Conservation (phyloP, 257 asterid species). For the Rhazya stricta region DNA sequence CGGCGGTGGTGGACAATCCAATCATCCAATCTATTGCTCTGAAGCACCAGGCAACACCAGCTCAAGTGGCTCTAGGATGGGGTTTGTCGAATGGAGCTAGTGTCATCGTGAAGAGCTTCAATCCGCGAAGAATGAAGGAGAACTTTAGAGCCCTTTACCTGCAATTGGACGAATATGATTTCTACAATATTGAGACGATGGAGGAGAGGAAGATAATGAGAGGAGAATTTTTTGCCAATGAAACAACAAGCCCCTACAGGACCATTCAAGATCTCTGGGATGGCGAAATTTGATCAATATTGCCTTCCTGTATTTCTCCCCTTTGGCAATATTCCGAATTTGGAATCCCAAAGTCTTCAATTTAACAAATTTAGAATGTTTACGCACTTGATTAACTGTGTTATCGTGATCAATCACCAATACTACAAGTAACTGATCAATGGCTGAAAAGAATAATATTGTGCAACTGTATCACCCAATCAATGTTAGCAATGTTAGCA, state of each 20-base stretch:
- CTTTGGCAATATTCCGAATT: neutral
- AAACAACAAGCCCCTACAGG: constrained; percentile 63
- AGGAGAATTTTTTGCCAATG: constrained; percentile 61
- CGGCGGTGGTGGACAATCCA: constrained; percentile 56
- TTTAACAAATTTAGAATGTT: neutral
- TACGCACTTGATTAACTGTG: neutral
- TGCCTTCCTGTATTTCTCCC: neutral
- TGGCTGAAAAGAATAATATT: neutral
- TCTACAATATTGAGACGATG: constrained; percentile 46
- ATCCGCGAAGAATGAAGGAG: constrained; percentile 57
- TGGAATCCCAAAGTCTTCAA: neutral
- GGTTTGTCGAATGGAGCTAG: constrained; percentile 65
- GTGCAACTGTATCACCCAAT: neutral
- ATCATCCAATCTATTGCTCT: constrained; percentile 51
- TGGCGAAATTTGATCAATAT: constrained; percentile 46
- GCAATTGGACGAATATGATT: constrained; percentile 39
- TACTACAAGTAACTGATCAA: neutral
- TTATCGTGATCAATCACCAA: neutral
- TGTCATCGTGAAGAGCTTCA: constrained; percentile 75
- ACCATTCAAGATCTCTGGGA: constrained; percentile 78
- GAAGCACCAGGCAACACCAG: constrained; percentile 62
- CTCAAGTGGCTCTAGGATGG: constrained; percentile 82
- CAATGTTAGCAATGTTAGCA: no score
- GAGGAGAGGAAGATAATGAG: constrained; percentile 65
- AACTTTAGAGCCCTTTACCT: constrained; percentile 55